Base-by-base conservation (phyloP, 352 stramenopile species). In the Phytophthora europaea region DNA sequence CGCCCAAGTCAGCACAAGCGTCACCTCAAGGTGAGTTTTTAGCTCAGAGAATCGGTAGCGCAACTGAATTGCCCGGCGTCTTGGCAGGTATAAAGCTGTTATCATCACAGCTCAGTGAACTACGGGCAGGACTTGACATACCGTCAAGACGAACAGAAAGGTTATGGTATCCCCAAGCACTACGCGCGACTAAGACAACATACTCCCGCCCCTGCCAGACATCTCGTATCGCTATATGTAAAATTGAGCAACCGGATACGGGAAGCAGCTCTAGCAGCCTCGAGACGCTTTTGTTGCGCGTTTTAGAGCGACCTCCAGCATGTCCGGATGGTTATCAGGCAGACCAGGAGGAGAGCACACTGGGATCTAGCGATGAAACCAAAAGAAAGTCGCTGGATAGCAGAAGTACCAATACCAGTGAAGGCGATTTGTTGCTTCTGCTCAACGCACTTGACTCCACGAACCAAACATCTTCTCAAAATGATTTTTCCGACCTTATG, bases 21-120 rank as follows among this genome's bases (percentile, higher is more conserved):
- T 51, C 54, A 57, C 22, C 52, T 67, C 47, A 51, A 43, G 20
- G 34, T 15, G 38, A 43, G 22, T 15, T 58, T 33, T 16, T 31
- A 0, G n/a, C 18, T 13, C 47, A 64, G 53, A 18, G 45, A 6
- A 22, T 7, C 16, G 13, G 6, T 20, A 54, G 20, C 12, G 34
- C 34, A 18, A 20, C 60, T 48, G 50, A 28, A 53, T 43, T 76
- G 23, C 72, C 72, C 36, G 54, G 64, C 23, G 57, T 55, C 43
- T 78, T 84, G 45, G 53, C 75, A 22, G 79, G 79, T 2, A 76
- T 72, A 15, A 81, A 78, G 18, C 26, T 87, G 28, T 65, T 85
- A 16, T 85, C 81, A 7, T 78, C 82, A 3, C 80, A 88, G 26
- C 36, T 91, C 2, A 58, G 80, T 2, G 67, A 64, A 16, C 66